phyloP scores from a whole-genome alignment of 768 basidiomycete species.

The Trametes coccinea region DNA sequence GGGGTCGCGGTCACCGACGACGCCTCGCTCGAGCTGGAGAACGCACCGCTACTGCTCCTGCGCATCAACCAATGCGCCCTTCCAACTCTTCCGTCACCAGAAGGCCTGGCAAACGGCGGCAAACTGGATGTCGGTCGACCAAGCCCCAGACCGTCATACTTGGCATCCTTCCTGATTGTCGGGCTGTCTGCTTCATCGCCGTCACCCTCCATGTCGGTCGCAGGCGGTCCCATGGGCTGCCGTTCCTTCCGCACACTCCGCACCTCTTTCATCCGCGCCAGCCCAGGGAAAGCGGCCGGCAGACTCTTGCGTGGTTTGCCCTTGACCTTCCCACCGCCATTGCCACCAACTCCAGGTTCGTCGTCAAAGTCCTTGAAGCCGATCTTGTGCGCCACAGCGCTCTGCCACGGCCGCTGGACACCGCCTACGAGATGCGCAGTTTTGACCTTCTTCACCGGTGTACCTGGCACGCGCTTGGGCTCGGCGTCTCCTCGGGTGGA shows the following conservation, averaged over 20 bases:
- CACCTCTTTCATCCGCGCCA: slow-evolving; percentile 34
- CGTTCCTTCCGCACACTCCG: slow-evolving; percentile 26
- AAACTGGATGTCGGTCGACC: slow-evolving; percentile 49
- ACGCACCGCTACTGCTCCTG: slow-evolving; percentile 79
- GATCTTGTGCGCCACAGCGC: slow-evolving; percentile 71
- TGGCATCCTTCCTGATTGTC: slow-evolving; percentile 49
- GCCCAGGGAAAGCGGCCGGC: slow-evolving; percentile 65
- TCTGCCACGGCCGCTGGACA: slow-evolving; percentile 74
- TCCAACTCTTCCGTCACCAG: slow-evolving; percentile 23
- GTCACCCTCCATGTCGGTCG: slow-evolving; percentile 41
- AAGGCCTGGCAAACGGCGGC: slow-evolving; percentile 23
- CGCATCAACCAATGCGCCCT: slow-evolving; percentile 67
- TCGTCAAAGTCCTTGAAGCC: slow-evolving; percentile 48
- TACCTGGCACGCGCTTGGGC: slow-evolving; percentile 71
- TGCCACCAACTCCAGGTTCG: slow-evolving; percentile 33
- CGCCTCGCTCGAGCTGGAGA: slow-evolving; percentile 74
- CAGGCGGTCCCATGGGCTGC: slow-evolving; percentile 8
- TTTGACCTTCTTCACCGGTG: slow-evolving; percentile 77
- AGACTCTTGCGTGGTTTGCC: slow-evolving; percentile 68
- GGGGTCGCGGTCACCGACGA: slow-evolving; percentile 56
- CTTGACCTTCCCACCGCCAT: slow-evolving; percentile 39
- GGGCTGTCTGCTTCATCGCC: slow-evolving; percentile 71
- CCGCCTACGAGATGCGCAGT: slow-evolving; percentile 47
- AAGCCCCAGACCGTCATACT: slow-evolving; percentile 66
- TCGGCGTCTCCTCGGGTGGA: slow-evolving; percentile 35